A percentile compares a stretch with the other conserved stretches of the same genome.
Conservation (phyloP, 2,329 filamentous ascomycete genomes). For the Tympanopsis confertula region DNA sequence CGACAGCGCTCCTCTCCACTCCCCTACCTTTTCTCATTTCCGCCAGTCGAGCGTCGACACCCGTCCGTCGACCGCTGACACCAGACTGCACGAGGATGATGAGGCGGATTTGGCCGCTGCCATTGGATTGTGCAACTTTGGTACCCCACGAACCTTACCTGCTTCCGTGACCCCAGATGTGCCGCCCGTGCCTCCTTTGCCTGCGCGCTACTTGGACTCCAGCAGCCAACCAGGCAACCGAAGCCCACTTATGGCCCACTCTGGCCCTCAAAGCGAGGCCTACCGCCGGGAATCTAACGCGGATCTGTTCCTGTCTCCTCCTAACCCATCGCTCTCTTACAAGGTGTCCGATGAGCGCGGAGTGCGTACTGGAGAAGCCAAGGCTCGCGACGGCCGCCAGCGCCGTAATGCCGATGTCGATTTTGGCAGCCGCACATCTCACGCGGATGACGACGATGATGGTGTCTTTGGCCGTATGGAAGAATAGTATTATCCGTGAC, state of each 20-base stretch:
- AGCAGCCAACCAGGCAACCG: slow-evolving; percentile 16
- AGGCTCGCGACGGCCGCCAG: slow-evolving; percentile 7
- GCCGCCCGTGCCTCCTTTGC: slow-evolving; percentile 52
- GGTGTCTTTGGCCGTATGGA: slow-evolving; percentile 57
- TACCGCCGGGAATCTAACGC: neutral
- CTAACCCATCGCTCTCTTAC: slow-evolving; percentile 2
- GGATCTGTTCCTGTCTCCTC: neutral
- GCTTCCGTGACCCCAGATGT: slow-evolving; percentile 39
- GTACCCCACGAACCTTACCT: slow-evolving; percentile 46
- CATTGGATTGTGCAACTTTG: slow-evolving; percentile 50
- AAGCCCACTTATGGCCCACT: slow-evolving; percentile 8
- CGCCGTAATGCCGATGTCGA: slow-evolving; percentile 21
- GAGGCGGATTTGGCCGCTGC: slow-evolving; percentile 51
- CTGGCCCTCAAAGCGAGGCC: neutral
- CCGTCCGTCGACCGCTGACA: slow-evolving; percentile 36
- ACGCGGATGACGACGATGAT: slow-evolving; percentile 46
- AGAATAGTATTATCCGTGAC: no score
- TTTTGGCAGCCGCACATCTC: slow-evolving; percentile 14
- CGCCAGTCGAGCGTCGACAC: slow-evolving; percentile 36
- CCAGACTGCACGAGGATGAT: slow-evolving; percentile 42
- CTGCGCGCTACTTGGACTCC: slow-evolving; percentile 40
- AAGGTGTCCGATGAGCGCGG: slow-evolving; percentile 33
- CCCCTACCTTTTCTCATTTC: slow-evolving; percentile 31
- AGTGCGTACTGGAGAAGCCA: slow-evolving; percentile 21
- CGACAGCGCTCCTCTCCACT: slow-evolving; percentile 20